phyloP scores from a whole-genome alignment of 495 filamentous ascomycete genomes.

The Aspergillus diversus region DNA sequence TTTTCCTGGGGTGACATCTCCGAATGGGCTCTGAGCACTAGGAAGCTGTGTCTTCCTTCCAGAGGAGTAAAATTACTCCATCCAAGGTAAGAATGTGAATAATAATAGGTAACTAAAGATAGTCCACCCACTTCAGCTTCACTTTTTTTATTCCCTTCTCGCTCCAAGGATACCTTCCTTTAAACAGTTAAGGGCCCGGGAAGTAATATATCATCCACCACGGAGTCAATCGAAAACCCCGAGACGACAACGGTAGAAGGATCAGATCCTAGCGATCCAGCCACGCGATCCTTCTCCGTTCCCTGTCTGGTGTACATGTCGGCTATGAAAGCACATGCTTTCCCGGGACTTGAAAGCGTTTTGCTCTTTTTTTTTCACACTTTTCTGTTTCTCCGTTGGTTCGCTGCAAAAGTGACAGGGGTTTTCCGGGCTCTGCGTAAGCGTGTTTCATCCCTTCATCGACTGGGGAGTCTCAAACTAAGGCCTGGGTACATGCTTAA shows the following conservation, averaged over 20 bases:
- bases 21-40: not conserved
- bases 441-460: slow-evolving; percentile 14
- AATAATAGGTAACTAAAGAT: too few species aligned
- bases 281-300: slow-evolving; percentile 16
- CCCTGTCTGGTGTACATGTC: slow-evolving; percentile 8
- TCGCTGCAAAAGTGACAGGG: slow-evolving; percentile 1
- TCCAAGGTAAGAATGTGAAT: too few species aligned
- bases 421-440: not conserved
- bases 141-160: not conserved
- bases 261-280: slow-evolving; percentile 17
- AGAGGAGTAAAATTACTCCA: not conserved
- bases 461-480: not conserved
- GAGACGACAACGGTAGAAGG: slow-evolving; percentile 3
- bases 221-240: too few species aligned
- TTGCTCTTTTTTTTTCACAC: not conserved
- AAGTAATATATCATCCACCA: too few species aligned
- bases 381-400: slow-evolving; percentile 1
- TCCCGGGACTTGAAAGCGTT: slow-evolving; percentile 12
- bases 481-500: not conserved
- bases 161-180: too few species aligned
- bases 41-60: not conserved
- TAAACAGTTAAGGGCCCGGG: too few species aligned
- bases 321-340: slow-evolving; percentile 18
- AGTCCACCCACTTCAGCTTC: not conserved
- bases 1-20: slow-evolving; percentile 8